Percentiles rank a stretch among this genome's conserved stretches.
phyloP scores from a whole-genome alignment of 1,284 basidiomycete species.

The Boletus subluridellus region DNA sequence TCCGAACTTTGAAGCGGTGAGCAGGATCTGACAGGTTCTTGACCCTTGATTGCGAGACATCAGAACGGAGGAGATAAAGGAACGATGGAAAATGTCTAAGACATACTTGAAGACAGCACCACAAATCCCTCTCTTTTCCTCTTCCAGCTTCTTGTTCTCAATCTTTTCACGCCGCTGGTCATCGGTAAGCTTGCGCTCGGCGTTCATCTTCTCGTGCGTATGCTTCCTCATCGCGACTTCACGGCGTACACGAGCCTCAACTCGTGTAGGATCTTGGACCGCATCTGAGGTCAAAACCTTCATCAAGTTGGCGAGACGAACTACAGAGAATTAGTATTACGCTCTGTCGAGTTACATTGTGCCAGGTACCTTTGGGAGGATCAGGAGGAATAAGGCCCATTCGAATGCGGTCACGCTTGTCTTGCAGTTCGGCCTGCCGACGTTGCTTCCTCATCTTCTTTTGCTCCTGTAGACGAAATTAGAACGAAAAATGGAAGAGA shows the following conservation, averaged over 20 bases:
- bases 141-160: conserved; percentile 78
- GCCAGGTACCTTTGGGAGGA: conserved; percentile 76
- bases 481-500: conserved; percentile 2
- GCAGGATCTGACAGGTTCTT: conserved; percentile 87
- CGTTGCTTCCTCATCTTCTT: conserved; percentile 95
- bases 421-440: conserved; percentile 86
- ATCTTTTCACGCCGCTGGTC: conserved; percentile 87
- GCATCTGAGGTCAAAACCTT: conserved; percentile 96
- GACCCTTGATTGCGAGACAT: conserved; percentile 50
- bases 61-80: neutral
- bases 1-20: conserved; percentile 94
- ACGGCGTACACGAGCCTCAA: conserved; percentile 90
- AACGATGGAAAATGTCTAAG: neutral
- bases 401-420: conserved; percentile 91
- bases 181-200: conserved; percentile 85
- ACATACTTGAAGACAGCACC: conserved; percentile 89
- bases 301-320: conserved; percentile 95
- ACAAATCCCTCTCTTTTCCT: conserved; percentile 84
- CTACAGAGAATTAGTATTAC: conserved; percentile 41
- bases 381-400: conserved; percentile 97
- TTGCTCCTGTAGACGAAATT: conserved; percentile 61
- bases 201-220: conserved; percentile 90
- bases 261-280: conserved; percentile 94
- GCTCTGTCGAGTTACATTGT: neutral
- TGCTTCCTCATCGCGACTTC: conserved; percentile 91